phyloP scores from a whole-genome alignment of 2,329 filamentous ascomycete species.

The Trichoderma sp. region DNA sequence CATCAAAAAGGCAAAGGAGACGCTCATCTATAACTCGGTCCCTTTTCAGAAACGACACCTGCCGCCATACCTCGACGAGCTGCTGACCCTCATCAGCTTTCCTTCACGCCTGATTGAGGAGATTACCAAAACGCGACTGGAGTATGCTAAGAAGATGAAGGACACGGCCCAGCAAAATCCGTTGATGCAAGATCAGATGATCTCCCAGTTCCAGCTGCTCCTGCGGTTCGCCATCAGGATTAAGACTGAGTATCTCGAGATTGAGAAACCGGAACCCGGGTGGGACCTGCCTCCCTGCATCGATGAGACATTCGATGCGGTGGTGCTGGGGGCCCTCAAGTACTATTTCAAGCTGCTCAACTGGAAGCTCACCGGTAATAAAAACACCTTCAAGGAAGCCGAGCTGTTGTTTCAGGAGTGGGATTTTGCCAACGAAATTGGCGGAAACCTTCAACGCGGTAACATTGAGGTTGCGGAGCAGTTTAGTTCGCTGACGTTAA shows the following conservation, averaged over 20 bases:
- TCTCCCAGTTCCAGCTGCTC: conserved; percentile 90
- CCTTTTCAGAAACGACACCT: conserved; percentile 86
- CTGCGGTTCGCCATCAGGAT: conserved; percentile 89
- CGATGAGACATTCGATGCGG: conserved; percentile 90
- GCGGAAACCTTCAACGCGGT: conserved; percentile 84
- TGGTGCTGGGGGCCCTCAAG: conserved; percentile 87
- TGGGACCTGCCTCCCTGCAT: conserved; percentile 97
- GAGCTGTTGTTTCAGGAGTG: conserved; percentile 97
- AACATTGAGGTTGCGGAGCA: conserved; percentile 97
- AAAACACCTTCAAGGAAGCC: conserved; percentile 98
- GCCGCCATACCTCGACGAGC: conserved; percentile 93
- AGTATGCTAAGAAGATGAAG: conserved; percentile 92
- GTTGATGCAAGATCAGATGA: conserved; percentile 97
- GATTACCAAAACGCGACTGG: conserved; percentile 87
- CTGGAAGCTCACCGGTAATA: conserved; percentile 95
- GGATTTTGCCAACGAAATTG: conserved; percentile 95
- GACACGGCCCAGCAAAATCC: conserved; percentile 88
- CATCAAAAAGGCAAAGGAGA: conserved; percentile 90
- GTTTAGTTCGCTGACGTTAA: conserved; percentile 90
- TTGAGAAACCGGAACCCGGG: conserved; percentile 82
- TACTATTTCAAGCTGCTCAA: conserved; percentile 99
- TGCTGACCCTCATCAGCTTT: conserved; percentile 95
- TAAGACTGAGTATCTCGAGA: conserved; percentile 81
- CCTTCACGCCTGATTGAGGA: conserved; percentile 94
- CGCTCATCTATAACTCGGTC: conserved; percentile 80